Conservation (phyloP, 805 yeast genomes). For the Barnettozyma vustinii region DNA sequence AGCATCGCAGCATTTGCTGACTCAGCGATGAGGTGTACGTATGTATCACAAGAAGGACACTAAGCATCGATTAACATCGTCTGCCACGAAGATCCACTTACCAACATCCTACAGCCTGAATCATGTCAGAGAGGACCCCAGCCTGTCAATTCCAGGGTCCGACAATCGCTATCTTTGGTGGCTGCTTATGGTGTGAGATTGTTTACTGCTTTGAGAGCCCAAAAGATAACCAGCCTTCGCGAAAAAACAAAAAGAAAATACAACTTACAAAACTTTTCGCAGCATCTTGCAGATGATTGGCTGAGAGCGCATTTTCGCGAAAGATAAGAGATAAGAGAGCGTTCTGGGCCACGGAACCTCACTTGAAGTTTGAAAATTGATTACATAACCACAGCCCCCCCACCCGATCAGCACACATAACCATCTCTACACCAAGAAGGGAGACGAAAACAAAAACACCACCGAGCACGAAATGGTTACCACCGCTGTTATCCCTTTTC, state of each 20-base stretch:
- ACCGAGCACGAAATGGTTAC: no score
- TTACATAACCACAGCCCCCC: no score
- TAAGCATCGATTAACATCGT: not conserved
- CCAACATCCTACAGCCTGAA: not conserved
- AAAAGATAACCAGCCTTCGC: not conserved
- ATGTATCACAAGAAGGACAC: no score
- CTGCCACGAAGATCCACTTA: not conserved
- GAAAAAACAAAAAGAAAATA: not conserved
- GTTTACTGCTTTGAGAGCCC: not conserved
- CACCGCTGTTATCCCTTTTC: not conserved
- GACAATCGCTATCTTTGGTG: not conserved
- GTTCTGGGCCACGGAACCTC: no score
- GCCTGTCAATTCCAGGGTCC: not conserved
- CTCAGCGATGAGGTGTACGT: conserved; percentile 1
- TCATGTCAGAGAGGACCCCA: not conserved
- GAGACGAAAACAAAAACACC: no score
- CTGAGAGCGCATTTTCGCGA: not conserved
- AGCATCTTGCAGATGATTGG: not conserved
- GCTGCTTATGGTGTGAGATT: not conserved
- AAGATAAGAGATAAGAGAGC: not conserved
- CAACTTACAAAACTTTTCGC: not conserved
- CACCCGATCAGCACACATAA: no score
- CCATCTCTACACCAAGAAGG: no score
- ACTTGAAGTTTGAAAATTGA: not conserved
- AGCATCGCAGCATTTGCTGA: conserved; percentile 2